Evolutionary conservation across 2,329 filamentous ascomycete genomes (phyloP).

Genomic region (Sclerotinia spermophila): DNA sequence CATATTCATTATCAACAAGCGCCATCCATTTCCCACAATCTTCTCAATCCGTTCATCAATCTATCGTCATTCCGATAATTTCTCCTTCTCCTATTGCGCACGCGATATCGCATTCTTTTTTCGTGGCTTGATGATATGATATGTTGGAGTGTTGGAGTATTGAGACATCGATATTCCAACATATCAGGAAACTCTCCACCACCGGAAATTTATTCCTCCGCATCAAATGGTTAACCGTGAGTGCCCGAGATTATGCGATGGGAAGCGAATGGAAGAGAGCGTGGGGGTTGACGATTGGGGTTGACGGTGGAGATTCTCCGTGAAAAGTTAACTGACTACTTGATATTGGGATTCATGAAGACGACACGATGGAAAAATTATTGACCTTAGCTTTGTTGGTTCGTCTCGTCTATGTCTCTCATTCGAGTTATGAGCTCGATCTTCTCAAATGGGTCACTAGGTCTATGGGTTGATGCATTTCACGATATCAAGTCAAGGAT

Average conservation of each 20-base stretch:
- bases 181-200: neutral
- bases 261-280: neutral
- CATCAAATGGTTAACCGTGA: neutral
- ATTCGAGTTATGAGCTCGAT: neutral
- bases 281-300: neutral
- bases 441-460: neutral
- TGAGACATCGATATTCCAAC: neutral
- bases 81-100: neutral
- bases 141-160: neutral
- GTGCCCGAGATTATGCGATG: neutral
- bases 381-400: neutral
- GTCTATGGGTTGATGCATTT: neutral
- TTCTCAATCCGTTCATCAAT: neutral
- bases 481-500: neutral
- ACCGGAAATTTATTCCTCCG: slow-evolving; percentile 1
- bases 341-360: neutral
- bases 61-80: neutral
- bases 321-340: neutral
- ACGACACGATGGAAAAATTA: neutral
- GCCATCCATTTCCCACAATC: neutral
- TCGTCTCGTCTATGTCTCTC: neutral
- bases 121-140: neutral
- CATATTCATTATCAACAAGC: neutral
- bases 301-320: neutral
- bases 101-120: slow-evolving; percentile 3